These are phyloP conservation scores for Diaporthe citri DNA, from an alignment of 2,329 filamentous ascomycete genomes.

Conservation along the genomic window DNA sequence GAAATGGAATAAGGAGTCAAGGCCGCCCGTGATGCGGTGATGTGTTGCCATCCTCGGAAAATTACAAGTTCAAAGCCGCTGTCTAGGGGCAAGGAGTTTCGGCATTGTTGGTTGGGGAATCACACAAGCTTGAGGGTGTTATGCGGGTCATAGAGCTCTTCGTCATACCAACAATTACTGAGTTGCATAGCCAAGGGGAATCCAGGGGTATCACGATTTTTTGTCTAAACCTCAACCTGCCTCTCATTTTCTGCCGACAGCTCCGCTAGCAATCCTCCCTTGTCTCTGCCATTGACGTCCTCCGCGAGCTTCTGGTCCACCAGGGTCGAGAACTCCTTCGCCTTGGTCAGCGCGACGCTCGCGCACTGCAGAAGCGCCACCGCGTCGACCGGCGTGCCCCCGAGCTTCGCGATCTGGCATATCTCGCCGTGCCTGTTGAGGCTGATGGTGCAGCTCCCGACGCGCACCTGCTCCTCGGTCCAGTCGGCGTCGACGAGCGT, in stretches of 20 bases:
- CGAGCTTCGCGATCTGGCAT: conserved; percentile 91
- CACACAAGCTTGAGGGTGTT: not conserved
- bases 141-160: conserved; percentile 8
- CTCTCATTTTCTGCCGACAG: conserved; percentile 87
- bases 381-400: conserved; percentile 85
- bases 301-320: conserved; percentile 81
- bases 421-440: conserved; percentile 92
- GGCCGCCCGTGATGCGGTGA: conserved; percentile 93
- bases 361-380: conserved; percentile 82
- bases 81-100: conserved; percentile 19
- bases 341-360: conserved; percentile 79
- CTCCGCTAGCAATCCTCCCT: conserved; percentile 83
- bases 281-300: conserved; percentile 82
- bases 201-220: conserved; percentile 54
- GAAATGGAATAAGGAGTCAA: conserved; percentile 94
- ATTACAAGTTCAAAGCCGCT: not conserved
- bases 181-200: conserved; percentile 23
- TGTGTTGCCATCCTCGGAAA: too few species aligned
- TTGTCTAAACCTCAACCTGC: conserved; percentile 50
- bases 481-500: conserved; percentile 79
- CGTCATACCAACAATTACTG: conserved; percentile 24
- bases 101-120: not conserved
- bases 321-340: conserved; percentile 81
- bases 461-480: conserved; percentile 81
- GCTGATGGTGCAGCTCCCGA: conserved; percentile 82